Evolutionary conservation across 2,329 filamentous ascomycete genomes (phyloP).

Genomic region (Alternaria infectoria): DNA sequence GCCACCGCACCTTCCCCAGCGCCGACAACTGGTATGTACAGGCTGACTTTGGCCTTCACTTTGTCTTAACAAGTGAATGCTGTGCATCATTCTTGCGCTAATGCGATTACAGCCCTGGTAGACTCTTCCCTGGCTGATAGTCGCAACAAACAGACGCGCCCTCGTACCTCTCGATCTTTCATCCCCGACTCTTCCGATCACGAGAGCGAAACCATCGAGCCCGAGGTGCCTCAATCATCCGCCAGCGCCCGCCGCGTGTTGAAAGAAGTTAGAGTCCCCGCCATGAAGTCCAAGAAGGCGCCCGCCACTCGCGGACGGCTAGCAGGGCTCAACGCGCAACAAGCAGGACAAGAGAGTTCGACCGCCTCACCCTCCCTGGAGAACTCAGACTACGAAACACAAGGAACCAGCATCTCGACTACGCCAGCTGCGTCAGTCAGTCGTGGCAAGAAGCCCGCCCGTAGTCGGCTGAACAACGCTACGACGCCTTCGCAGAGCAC

Average conservation of each 20-base stretch:
- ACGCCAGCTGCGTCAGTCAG: constrained; percentile 58
- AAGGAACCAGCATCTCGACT: constrained; percentile 64
- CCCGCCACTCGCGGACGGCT: constrained; percentile 15
- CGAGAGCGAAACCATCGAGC: constrained; percentile 29
- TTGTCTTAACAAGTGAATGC: not conserved
- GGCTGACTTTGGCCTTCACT: not conserved
- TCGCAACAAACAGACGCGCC: constrained; percentile 25
- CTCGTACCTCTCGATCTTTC: constrained; percentile 31
- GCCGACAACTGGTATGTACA: constrained; percentile 7
- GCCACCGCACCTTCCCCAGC: constrained; percentile 7
- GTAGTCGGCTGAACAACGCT: constrained; percentile 27
- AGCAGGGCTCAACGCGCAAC: constrained; percentile 13
- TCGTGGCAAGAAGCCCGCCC: constrained; percentile 28
- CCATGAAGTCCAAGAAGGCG: constrained; percentile 25
- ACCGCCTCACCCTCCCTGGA: constrained; percentile 42
- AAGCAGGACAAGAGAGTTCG: constrained; percentile 31
- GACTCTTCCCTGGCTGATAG: constrained; percentile 6
- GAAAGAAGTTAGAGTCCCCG: constrained; percentile 43
- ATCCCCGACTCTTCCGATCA: constrained; percentile 44
- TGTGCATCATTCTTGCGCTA: not conserved
- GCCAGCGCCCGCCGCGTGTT: constrained; percentile 29
- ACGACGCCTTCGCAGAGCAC: constrained; percentile 16
- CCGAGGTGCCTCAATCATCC: constrained; percentile 6
- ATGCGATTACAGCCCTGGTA: constrained; percentile 7
- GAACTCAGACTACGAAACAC: constrained; percentile 63